Evolutionary conservation across 495 filamentous ascomycete species (phyloP), one percentile per base, ranked within the genome.

Genomic region (Bombardia bombarda): DNA sequence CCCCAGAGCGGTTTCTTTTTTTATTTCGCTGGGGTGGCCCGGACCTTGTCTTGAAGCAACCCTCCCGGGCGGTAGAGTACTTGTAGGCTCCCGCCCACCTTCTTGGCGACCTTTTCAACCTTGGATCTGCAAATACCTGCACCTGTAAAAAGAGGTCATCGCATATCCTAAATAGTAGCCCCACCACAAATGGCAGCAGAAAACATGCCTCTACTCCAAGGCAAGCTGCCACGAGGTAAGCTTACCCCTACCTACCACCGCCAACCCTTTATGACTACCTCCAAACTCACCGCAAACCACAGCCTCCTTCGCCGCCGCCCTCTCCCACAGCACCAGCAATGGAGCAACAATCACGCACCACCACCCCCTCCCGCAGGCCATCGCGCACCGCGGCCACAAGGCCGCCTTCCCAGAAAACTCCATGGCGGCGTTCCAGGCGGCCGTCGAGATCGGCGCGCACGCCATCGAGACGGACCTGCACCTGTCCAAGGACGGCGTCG

Each of bases 401-500:
- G 78, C 74, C 0, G 69, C 73, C 28, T 85, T 75, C 50, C 88
- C 90, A 0, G 90, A 97, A 64, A 97, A 97, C 60, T 83, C 86
- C 2, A 76, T 95, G 70, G 69, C 64, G 12, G 85, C 86, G 7
- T 92, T 95, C 63, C 63, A 68, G 32, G 80, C 68, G 3, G 90
- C 90, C 4, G 70, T 89, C 0, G 64, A 75, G 13, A 78, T 76
- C 19, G 87, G 88, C 21, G 78, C 82, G 2, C 75, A 95, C 55
- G 90, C 86, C 0, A 66, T 97, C 14, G 90, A 97, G 63, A 87
- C 87, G 7, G 90, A 97, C 58, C 56, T 96, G 14, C 90, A 94
- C 51, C 56, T 94, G 18, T 80, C 86, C 1, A 79, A 74, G 42
- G 90, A 97, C 58, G 79, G 82, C 8, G 80, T 94, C 0, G 83